These are phyloP conservation scores for Bruguiera gymnorhiza DNA, from an alignment of 345 rosid genomes.

Conservation along the genomic window DNA sequence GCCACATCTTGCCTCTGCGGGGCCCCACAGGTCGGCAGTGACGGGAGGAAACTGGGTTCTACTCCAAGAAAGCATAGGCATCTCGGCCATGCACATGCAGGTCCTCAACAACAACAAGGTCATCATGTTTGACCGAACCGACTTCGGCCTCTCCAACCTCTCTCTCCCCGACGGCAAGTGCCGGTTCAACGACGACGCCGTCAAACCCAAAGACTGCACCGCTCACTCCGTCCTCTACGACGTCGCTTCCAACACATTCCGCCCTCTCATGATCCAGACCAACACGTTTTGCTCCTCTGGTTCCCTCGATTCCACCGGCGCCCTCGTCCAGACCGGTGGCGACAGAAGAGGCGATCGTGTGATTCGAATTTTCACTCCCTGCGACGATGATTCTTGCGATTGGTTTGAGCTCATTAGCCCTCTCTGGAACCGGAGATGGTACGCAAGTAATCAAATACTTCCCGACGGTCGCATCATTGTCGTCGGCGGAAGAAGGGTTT, in stretches of 20 bases:
- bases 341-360: conserved; percentile 51
- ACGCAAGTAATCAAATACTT: conserved; percentile 19
- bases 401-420: conserved; percentile 50
- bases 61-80: conserved; percentile 55
- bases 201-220: conserved; percentile 50
- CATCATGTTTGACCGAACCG: conserved; percentile 79
- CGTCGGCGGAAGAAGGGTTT: conserved; percentile 23
- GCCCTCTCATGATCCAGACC: conserved; percentile 55
- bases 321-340: conserved; percentile 77
- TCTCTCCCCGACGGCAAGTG: conserved; percentile 55
- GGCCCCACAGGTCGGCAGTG: conserved; percentile 2
- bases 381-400: conserved; percentile 45
- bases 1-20: conserved; percentile 3
- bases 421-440: conserved; percentile 23
- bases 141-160: conserved; percentile 64
- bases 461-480: conserved; percentile 25
- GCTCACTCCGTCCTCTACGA: conserved; percentile 76
- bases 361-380: conserved; percentile 52
- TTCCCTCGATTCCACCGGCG: conserved; percentile 54
- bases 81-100: conserved; percentile 94
- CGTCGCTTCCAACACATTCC: conserved; percentile 49
- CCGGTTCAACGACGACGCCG: conserved; percentile 34
- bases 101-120: conserved; percentile 58
- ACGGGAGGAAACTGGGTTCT: conserved; percentile 43
- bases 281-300: conserved; percentile 95